Percentiles rank a stretch among this genome's conserved stretches.
Evolutionary conservation across 352 stramenopile species (phyloP).

Genomic region (Phytophthora megakarya): DNA sequence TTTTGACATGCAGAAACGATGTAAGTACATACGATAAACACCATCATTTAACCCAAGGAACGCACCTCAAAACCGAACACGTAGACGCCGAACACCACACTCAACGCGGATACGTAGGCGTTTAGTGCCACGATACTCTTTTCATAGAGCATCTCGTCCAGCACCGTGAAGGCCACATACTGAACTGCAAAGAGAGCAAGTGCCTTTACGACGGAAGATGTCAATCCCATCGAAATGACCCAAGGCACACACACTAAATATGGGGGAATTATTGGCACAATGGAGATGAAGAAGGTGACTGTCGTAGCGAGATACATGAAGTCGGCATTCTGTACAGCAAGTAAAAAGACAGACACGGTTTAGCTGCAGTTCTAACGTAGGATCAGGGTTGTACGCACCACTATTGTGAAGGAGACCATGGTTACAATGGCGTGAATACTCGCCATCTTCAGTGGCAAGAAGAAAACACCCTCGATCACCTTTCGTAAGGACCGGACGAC

Average conservation of each 20-base stretch:
- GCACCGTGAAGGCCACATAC: constrained; percentile 83
- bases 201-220: constrained; percentile 82
- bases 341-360: not conserved
- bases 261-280: constrained; percentile 86
- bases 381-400: constrained; percentile 50
- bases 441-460: constrained; percentile 88
- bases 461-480: constrained; percentile 88
- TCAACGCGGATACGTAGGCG: constrained; percentile 86
- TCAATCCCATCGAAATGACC: constrained; percentile 79
- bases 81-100: constrained; percentile 87
- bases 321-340: constrained; percentile 66
- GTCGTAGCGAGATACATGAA: constrained; percentile 88
- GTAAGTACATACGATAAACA: constrained; percentile 2
- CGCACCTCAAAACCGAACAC: constrained; percentile 87
- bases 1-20: constrained; percentile 20
- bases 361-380: not conserved
- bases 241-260: constrained; percentile 87
- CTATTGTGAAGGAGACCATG: constrained; percentile 83
- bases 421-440: constrained; percentile 89
- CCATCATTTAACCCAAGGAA: not conserved
- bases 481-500: constrained; percentile 75
- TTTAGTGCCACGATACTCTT: constrained; percentile 88
- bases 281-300: constrained; percentile 89
- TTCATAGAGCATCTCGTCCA: constrained; percentile 90
- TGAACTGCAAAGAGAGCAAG: constrained; percentile 81